Evolutionary conservation across 2,329 filamentous ascomycete genomes (phyloP), one percentile per base, ranked within the genome.

Genomic region (Parascedosporium putredinis): DNA sequence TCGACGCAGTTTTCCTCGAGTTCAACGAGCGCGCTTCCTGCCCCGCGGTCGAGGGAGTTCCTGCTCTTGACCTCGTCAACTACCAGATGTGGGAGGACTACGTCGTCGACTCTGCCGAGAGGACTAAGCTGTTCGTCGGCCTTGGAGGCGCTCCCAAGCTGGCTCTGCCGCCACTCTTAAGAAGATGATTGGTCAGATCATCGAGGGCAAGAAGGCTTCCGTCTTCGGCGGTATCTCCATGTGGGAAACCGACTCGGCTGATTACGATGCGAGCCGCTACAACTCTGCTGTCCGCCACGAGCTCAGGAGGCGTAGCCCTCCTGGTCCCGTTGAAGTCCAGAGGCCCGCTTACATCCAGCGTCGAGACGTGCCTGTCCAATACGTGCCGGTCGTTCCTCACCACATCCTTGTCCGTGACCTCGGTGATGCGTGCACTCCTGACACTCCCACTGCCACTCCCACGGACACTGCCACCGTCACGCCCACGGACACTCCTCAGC

Each of bases 21-120:
- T 75, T 74, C 59, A 74, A 72, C 62, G 73, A 74, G 63, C 73
- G 73, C 57, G 55, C 56, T 1, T 54, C 45, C 18, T 73, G 69
- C 55, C 64, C 68, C 42, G 59, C 62, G 23, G 56, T 67, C 52
- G 31, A 57, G 14, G 52, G 55, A 45, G 63, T 64, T 52, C 51
- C 53, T 10, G 49, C 60, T 7, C 62, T 60, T 8, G 57, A 61
- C 9, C 55, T 56, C 31, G 69, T 72, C 62, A 74, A 72, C 53
- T 75, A 69, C 56, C 57, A 68, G 47, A 57, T 58, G 12, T 75
- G 72, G 71, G 65, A 60, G 45, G 34, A 45, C 0, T 60, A 66
- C 24, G 50, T 74, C 29, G 49, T 55, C 3, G 36, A 51, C 3
- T 68, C 64, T 33, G 52, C 66, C 62, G 55, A 64, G 55, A 54